Conservation (phyloP, 1,284 basidiomycete genomes). For the Violaceomyces palustris region DNA sequence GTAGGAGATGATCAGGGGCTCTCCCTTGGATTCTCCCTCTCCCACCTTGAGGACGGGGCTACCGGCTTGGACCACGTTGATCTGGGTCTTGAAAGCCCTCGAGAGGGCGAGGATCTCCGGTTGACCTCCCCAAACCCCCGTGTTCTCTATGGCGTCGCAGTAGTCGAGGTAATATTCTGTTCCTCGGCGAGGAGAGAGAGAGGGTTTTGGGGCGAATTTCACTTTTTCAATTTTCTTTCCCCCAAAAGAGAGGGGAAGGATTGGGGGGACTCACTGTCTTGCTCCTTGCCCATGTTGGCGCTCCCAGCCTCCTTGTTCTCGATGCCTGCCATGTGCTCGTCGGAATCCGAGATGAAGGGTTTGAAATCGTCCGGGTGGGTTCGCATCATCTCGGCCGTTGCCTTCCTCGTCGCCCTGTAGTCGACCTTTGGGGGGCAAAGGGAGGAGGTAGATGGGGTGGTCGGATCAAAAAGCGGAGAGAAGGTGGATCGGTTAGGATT, state of each 20-base stretch:
- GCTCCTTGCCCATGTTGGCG: constrained; percentile 57
- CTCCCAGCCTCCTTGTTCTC: constrained; percentile 67
- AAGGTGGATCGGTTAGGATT: too few species aligned
- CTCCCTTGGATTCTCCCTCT: constrained; percentile 59
- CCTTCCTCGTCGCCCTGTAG: constrained; percentile 58
- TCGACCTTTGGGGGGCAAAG: constrained; percentile 47
- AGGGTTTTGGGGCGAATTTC: too few species aligned
- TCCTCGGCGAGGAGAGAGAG: too few species aligned
- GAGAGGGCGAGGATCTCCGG: constrained; percentile 89
- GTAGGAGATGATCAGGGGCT: constrained; percentile 38
- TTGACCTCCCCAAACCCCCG: constrained; percentile 92
- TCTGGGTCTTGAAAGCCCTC: constrained; percentile 75
- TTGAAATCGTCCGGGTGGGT: constrained; percentile 83
- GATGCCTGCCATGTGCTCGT: constrained; percentile 56
- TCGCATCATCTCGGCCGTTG: constrained; percentile 77
- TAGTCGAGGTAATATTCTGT: constrained; percentile 67
- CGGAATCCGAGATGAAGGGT: constrained; percentile 71
- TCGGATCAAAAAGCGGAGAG: background rate
- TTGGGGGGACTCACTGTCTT: constrained; percentile 5
- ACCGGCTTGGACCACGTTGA: constrained; percentile 84
- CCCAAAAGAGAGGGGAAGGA: too few species aligned
- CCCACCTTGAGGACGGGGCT: constrained; percentile 69
- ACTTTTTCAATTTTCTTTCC: too few species aligned
- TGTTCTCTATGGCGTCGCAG: constrained; percentile 72
- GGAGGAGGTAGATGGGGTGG: background rate